Evolutionary conservation across 257 asterid genomes (phyloP), one percentile per base, ranked within the genome.

Genomic region (Datura wrightii): DNA sequence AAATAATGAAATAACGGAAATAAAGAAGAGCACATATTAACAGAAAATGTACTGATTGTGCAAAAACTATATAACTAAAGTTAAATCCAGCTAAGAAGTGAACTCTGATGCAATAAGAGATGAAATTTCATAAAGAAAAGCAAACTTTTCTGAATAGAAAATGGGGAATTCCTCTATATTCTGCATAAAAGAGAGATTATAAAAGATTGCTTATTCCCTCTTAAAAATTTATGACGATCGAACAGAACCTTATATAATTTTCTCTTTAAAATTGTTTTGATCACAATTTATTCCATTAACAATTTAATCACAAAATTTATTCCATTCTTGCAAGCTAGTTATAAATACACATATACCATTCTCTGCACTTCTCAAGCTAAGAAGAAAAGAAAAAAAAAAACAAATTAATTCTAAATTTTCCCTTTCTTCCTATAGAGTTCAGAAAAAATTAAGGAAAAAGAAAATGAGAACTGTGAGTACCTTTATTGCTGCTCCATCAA

Each of bases 401-500:
- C 16, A 63, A 31, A 10, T 24, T 39, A 63, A 36, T 63, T 59
- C 41, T 15, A 24, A 34, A 10, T 53, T 53, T 50, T 24, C 31
- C 31, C 31, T 24, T 24, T 24, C 31, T 24, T 24, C 31, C 31
- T 24, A 24, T 24, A 24, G 31, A 24, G 1, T 53, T 19, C n/a
- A 19, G 31, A 1, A 58, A 58, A 59, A 58, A 24, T 9, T 0
- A 7, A 67, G 3, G 15, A 39, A 3, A 8, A 48, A 3, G 18
- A 50, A 76, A 7, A 76, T 76, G 82, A 53, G 62, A 76, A 50
- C 14, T 76, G 82, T 76, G 46, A 76, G 82, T 50, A 14, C 60
- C 62, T 76, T 76, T 6, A 31, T 31, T 76, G 42, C 60, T 46
- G 19, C 42, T 46, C 80, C 80, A 14, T 46, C 80, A 19, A 74